Conservation (phyloP, 139 green algal genomes). For the Chlorokybus atmophyticus region DNA sequence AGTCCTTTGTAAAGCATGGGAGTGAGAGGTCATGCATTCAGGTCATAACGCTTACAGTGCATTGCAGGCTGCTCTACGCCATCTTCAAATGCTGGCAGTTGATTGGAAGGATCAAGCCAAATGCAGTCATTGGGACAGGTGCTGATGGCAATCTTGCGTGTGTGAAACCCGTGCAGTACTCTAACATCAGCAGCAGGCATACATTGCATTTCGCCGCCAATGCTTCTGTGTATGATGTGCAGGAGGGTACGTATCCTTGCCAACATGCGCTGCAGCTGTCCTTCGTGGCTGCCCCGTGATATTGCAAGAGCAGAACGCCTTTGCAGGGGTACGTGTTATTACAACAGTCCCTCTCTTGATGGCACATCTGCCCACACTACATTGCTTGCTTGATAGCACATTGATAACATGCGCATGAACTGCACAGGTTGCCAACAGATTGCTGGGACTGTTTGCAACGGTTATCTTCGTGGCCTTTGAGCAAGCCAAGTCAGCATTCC, state of each 20-base stretch:
- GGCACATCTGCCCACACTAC: no score
- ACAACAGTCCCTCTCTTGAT: no score
- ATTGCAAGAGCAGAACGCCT: constrained; percentile 39
- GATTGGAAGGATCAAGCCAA: constrained; percentile 12
- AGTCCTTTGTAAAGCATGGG: no score
- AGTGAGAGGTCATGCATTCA: no score
- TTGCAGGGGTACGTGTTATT: constrained; percentile 17
- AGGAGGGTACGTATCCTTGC: constrained; percentile 34
- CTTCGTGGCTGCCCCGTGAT: constrained; percentile 24
- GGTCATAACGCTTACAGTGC: no score
- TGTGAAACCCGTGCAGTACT: background rate
- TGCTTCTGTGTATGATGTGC: background rate
- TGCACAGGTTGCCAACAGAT: constrained; percentile 28
- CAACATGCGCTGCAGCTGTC: constrained; percentile 27
- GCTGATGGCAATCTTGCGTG: background rate
- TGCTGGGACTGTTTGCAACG: constrained; percentile 20
- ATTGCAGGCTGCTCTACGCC: constrained; percentile 3
- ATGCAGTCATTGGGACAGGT: constrained; percentile 31
- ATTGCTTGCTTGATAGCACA: no score
- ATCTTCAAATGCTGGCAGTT: constrained; percentile 11
- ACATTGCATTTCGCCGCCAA: background rate
- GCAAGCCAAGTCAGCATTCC: constrained; percentile 22
- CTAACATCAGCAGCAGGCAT: background rate
- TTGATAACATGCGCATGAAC: no score
- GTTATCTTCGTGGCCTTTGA: constrained; percentile 29